Base-by-base conservation (phyloP, 2,329 filamentous ascomycete genomes). In the Epichloe aotearoae region DNA sequence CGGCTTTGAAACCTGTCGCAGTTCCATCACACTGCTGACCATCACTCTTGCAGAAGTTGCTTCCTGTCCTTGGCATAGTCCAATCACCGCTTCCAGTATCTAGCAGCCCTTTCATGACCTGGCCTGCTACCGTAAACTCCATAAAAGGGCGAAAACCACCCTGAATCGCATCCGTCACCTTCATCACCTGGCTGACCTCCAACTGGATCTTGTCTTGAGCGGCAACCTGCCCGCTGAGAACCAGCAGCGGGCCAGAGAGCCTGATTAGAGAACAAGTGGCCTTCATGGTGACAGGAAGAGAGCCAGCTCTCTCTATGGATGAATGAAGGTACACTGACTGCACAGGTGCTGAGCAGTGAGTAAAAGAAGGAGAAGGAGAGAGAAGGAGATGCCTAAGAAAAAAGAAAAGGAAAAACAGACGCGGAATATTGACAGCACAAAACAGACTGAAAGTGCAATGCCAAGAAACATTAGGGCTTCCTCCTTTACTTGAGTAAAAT, bases 41-140 rank as follows among this genome's bases (percentile, higher is more conserved):
- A 12, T 23, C 8, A 6, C 33, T 3, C 23, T 49, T 37, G 38
- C 50, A 52, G 12, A 49, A 36, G 5, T 14, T 8, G 3, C 39
- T 44, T 30, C 39, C 40, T 4, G 38, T 49, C 23, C 7, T 19
- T 4, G 50, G 50, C 1, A 47, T 36, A 5, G 20, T 23, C 7
- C 46, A 39, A 23, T 52, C 46, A 20, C 46, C 41, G 33, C 46
- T 49, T 6, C 50, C 50, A 7, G 50, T 52, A 14, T 52, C 50
- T 19, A 52, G 43, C 5, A 52, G 42, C 20, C 19, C 50, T 17
- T 5, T 44, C 12, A 52, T 33, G 3, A 3, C 14, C 17, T 52
- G 50, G 2, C 19, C 41, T 11, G 38, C 50, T 12, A 52, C 26
- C 11, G 33, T 1, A 46, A 49, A 52, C 10, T 52, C 46, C 20